phyloP scores from a whole-genome alignment of 176 grass and related monocot genomes.

The Chrysopogon serrulatus region DNA sequence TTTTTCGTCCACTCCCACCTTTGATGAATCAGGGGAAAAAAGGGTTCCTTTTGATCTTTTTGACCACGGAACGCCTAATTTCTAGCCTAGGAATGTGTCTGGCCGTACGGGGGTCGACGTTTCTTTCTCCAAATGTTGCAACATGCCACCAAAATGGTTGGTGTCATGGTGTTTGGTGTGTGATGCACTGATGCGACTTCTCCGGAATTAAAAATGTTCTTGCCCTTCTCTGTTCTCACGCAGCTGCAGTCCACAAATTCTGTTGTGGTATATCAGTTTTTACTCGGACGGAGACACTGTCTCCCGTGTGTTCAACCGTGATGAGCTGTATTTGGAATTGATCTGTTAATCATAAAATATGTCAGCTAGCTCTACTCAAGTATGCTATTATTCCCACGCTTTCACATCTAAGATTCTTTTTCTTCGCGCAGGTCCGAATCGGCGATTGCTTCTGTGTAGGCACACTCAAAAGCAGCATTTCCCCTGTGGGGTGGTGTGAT shows the following conservation, averaged over 20 bases:
- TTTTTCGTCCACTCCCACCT: not conserved
- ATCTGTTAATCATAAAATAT: not conserved
- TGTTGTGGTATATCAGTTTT: not conserved
- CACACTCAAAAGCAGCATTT: not conserved
- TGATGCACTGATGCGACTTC: not conserved
- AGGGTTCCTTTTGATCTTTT: not conserved
- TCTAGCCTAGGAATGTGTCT: not conserved
- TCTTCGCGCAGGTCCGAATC: conserved; percentile 26
- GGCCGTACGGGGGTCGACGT: not conserved
- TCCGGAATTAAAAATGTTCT: not conserved
- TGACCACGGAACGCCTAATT: not conserved
- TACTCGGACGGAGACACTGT: not conserved
- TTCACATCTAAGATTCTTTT: conserved; percentile 31
- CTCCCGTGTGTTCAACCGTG: not conserved
- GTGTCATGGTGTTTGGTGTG: not conserved
- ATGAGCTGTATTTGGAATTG: not conserved
- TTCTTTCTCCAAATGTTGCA: conserved; percentile 26
- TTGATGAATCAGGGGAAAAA: not conserved
- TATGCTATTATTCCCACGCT: conserved; percentile 4
- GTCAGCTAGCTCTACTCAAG: not conserved
- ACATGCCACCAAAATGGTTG: not conserved
- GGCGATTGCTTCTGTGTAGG: not conserved
- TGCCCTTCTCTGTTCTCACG: not conserved
- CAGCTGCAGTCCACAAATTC: not conserved
- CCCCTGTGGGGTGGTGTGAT: not conserved